These are phyloP conservation scores for Microdochium bolleyi DNA, from an alignment of 2,329 filamentous ascomycete species.

Conservation along the genomic window DNA sequence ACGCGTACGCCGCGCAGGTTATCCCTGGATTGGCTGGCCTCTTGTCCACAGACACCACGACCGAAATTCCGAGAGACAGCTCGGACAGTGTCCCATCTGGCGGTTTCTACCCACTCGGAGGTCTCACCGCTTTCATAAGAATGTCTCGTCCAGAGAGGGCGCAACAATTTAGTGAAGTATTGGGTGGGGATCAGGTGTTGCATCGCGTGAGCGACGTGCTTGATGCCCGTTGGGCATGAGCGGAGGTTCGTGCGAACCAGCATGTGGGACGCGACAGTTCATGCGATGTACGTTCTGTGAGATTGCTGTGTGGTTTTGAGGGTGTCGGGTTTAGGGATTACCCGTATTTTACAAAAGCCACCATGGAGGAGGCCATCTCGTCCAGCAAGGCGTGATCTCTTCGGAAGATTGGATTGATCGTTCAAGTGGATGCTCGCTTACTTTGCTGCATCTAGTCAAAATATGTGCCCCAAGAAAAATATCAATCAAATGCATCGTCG, in stretches of 20 bases:
- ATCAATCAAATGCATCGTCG: neutral
- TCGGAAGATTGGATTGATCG: no score
- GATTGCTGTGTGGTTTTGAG: no score
- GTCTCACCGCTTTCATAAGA: constrained; percentile 45
- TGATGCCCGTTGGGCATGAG: constrained; percentile 39
- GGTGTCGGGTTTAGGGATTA: no score
- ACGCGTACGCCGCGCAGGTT: constrained; percentile 63
- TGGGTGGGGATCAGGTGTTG: constrained; percentile 48
- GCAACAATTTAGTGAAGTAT: constrained; percentile 36
- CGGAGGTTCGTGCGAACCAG: no score
- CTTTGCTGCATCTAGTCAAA: no score
- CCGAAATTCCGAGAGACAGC: neutral
- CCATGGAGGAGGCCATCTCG: no score
- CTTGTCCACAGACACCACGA: neutral
- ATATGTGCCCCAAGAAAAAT: constrained; percentile 2
- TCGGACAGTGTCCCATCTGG: neutral
- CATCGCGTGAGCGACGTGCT: constrained; percentile 39
- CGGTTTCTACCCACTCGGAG: constrained; percentile 12
- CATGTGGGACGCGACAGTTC: no score
- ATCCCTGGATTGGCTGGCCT: constrained; percentile 39
- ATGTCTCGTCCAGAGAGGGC: constrained; percentile 45
- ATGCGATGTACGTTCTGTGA: no score
- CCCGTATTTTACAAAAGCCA: no score
- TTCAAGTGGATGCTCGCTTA: no score
- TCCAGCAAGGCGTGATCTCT: no score